phyloP scores from a whole-genome alignment of 306 rosid species.

The Inga laurina region DNA sequence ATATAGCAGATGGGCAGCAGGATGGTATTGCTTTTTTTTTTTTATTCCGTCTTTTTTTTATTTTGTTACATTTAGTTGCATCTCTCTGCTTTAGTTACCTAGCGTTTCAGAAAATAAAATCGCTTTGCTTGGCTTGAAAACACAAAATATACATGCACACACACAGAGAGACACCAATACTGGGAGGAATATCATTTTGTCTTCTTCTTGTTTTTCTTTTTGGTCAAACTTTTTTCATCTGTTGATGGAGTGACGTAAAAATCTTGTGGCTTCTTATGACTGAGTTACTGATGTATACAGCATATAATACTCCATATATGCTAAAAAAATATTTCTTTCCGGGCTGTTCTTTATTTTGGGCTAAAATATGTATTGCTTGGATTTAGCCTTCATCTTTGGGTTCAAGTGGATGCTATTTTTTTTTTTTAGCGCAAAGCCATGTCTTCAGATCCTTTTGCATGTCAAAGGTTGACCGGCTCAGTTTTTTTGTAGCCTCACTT shows the following conservation, averaged over 20 bases:
- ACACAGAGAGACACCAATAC: not conserved
- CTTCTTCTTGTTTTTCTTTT: not conserved
- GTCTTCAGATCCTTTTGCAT: conserved; percentile 11
- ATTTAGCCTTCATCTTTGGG: conserved; percentile 20
- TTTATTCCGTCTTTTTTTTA: not conserved
- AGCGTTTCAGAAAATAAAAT: conserved; percentile 12
- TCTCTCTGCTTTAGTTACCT: conserved; percentile 1
- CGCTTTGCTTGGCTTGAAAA: not conserved
- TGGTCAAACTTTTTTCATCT: not conserved
- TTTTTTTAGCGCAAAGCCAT: not conserved
- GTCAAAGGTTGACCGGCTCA: conserved; percentile 14
- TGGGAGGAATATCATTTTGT: not conserved
- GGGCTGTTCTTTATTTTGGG: not conserved
- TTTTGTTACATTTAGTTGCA: conserved; percentile 18
- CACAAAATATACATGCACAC: not conserved
- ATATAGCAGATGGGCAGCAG: conserved; percentile 34
- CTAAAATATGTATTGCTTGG: conserved; percentile 19
- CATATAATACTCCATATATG: not conserved
- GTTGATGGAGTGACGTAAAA: not conserved
- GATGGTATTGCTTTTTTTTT: conserved; percentile 45
- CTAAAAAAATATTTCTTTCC: conserved; percentile 1
- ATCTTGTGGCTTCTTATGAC: conserved; percentile 7
- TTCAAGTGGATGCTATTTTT: conserved; percentile 13
- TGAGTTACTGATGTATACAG: not conserved
- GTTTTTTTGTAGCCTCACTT: conserved; percentile 7